Evolutionary conservation across 2,329 filamentous ascomycete genomes (phyloP).

Genomic region (Davidsoniella virescens): DNA sequence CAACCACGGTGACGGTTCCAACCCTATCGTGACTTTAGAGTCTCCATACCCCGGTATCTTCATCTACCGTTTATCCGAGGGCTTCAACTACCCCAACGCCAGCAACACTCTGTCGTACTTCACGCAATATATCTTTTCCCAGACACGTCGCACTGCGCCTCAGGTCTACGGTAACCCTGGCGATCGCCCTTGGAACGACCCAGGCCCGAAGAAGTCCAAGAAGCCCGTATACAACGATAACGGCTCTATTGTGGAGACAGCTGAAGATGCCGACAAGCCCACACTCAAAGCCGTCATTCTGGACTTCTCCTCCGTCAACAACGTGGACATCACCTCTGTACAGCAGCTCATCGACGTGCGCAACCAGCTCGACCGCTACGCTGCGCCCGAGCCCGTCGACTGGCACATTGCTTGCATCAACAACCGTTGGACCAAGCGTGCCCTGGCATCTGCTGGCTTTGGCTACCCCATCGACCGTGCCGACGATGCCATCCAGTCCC

Average conservation of each 20-base stretch:
- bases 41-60: slow-evolving; percentile 83
- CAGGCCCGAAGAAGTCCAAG: slow-evolving; percentile 49
- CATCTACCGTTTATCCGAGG: slow-evolving; percentile 88
- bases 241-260: slow-evolving; percentile 12
- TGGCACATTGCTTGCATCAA: slow-evolving; percentile 94
- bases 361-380: slow-evolving; percentile 80
- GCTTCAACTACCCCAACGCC: slow-evolving; percentile 92
- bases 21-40: slow-evolving; percentile 64
- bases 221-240: slow-evolving; percentile 19
- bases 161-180: slow-evolving; percentile 47
- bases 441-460: slow-evolving; percentile 73
- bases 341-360: slow-evolving; percentile 88
- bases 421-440: slow-evolving; percentile 89
- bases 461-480: slow-evolving; percentile 51
- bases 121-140: slow-evolving; percentile 46
- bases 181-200: slow-evolving; percentile 91
- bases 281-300: slow-evolving; percentile 79
- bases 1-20: slow-evolving; percentile 76
- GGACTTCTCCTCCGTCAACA: slow-evolving; percentile 86
- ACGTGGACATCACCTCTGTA: slow-evolving; percentile 82
- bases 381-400: slow-evolving; percentile 65
- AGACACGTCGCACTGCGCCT: slow-evolving; percentile 62
- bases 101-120: slow-evolving; percentile 75
- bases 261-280: slow-evolving; percentile 36
- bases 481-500: slow-evolving; percentile 33